Base-by-base conservation (phyloP, 495 filamentous ascomycete species). In the Penicillium dipodomyicola region DNA sequence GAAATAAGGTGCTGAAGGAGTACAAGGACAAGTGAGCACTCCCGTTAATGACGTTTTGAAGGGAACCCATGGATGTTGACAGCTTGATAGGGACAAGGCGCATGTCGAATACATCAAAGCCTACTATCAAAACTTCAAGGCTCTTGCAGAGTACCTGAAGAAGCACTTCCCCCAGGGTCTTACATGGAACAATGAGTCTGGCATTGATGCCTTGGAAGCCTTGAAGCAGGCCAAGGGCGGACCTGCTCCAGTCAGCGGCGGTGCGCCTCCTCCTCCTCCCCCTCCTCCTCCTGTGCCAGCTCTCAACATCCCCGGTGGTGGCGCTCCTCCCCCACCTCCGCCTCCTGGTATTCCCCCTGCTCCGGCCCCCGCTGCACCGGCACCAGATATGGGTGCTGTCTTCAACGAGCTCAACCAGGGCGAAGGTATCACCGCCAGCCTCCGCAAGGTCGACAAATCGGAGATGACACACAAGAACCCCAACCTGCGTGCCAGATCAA, bases 391-490 rank as follows among this genome's bases (percentile, higher is more conserved):
- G 74, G 80, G 82, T 40, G 88, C 91, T 42, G 91, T 99, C 0
- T 97, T 99, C 69, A 85, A 83, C 52, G 85, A 96, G 58, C 80
- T 99, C 58, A 97, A 96, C 71, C 86, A 89, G 63, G 94, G 94
- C 51, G 86, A 89, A 58, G 74, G 79, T 22, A 89, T 99, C 58
- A 99, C 94, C 14, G 84, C 87, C 52, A 85, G 90, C 37, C 81
- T 99, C 15, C 84, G 87, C 52, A 99, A 96, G 77, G 94, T 99
- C 27, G 91, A 96, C 73, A 90, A 86, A 64, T 91, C 87, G 20
- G 74, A 96, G 66, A 96, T 96, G 92, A 97, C 94, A 45, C 94
- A 99, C 78, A 97, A 97, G 78, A 99, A 99, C 74, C 94, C 95
- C n/a, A 82, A 83, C 20, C 79, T 99, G 23, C 86, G 94, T 37